Base-by-base conservation (phyloP, 2,329 filamentous ascomycete genomes). In the Fusarium sp. region DNA sequence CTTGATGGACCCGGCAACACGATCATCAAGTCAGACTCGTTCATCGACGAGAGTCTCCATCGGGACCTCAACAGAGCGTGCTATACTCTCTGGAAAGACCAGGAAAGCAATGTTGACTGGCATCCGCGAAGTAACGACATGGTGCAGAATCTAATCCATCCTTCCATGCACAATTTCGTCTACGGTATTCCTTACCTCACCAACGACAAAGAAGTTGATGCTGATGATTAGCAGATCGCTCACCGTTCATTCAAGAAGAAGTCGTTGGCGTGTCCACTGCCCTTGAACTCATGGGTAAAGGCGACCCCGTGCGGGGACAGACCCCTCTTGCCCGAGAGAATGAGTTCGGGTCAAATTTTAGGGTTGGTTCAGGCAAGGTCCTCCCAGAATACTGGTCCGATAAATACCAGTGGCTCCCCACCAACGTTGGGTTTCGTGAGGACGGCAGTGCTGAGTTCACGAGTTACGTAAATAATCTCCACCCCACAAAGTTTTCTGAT, bases 381-480 rank as follows among this genome's bases (percentile, higher is more conserved):
- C 18, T 14, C 3, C 22, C 36, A 10, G 35, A 27, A 4, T 62
- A 55, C 25, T 65, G 42, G 62, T 55, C 57, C 17, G 18, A 29
- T 17, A 44, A 41, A 3, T 62, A 62, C 22, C 57, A 62, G 27
- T 62, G 57, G 57, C 36, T 49, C 9, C 49, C 57, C 7, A 15
- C 42, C 17, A 65, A 65, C 5, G 27, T 65, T 14, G 36, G 36
- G 2, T 49, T 62, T 17, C 20, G 27, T 1, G 36, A 55, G 0
- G 36, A 62, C 27, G 57, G 57, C 3, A 61, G 50, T 38, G 27
- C 31, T 31, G 29, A 38, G 14, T 42, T 44, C n/a, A 58, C 36
- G 0, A 67, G 64, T 17, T 58, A 67, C 18, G 53, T 58, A 12
- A 58, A 58, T 14, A 67, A 64, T 27, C 41, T 67, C 11, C 60